These are phyloP conservation scores for Neoboletus brunneissimus DNA, from an alignment of 768 basidiomycete genomes.

Conservation along the genomic window DNA sequence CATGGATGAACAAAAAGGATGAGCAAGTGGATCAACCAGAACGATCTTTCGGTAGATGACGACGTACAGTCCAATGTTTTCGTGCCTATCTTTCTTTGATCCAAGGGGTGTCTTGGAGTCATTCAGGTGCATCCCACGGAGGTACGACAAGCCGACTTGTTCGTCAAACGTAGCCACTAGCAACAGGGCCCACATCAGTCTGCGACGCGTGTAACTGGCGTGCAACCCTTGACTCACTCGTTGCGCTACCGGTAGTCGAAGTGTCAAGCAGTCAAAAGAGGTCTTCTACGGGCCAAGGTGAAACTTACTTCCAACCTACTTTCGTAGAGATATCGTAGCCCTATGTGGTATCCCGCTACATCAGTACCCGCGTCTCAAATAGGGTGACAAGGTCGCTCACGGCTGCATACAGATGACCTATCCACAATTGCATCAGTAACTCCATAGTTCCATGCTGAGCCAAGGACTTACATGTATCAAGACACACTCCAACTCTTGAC, in stretches of 20 bases:
- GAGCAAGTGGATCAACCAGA: not conserved
- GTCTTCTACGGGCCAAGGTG: not conserved
- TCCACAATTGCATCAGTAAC: not conserved
- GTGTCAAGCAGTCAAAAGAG: not conserved
- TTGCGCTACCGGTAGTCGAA: conserved; percentile 17
- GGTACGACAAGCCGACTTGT: conserved; percentile 68
- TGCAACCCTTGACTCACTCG: conserved; percentile 18
- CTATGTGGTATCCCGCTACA: conserved; percentile 31
- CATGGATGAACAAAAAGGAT: not conserved
- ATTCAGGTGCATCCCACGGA: conserved; percentile 83
- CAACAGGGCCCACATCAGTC: not conserved
- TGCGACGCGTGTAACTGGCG: not conserved
- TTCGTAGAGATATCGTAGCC: conserved; percentile 80
- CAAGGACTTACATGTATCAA: conserved; percentile 72
- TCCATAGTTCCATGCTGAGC: not conserved
- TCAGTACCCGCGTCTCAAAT: not conserved
- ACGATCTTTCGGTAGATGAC: not conserved
- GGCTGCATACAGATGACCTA: conserved; percentile 78
- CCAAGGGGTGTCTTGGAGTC: conserved; percentile 68
- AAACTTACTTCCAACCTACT: conserved; percentile 65
- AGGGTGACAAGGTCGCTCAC: conserved; percentile 51
- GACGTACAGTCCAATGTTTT: conserved; percentile 79
- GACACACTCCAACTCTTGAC: conserved; percentile 71
- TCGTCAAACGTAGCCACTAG: conserved; percentile 65
- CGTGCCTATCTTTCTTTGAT: conserved; percentile 75